Evolutionary conservation across 805 yeast species (phyloP), one percentile per base, ranked within the genome.

Genomic region (Lachancea quebecensis): DNA sequence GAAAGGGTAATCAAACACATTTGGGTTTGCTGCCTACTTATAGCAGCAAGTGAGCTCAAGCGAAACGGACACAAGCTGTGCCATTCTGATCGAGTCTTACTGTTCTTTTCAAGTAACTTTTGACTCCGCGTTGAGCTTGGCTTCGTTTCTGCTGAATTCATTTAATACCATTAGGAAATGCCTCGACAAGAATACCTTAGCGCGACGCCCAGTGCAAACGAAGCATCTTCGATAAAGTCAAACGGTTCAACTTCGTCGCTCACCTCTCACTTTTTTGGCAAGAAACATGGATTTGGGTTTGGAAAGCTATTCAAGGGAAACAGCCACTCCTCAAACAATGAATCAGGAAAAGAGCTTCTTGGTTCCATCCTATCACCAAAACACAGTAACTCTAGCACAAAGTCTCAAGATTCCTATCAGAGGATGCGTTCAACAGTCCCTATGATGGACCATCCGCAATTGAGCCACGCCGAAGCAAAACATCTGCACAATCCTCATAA

Each of bases 401-500:
- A 38, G 27, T 44, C 47, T 11, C 43, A 39, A 18, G 43, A 44
- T 12, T 39, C 47, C 2, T 27, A 18, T 12, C 37, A 32, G 9
- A 38, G 44, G 14, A 28, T 40, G 11, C 18, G 33, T 8, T 34
- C 43, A 11, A 9, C 42, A 7, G 31, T 39, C 12, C 43, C 47
- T 11, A 39, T 35, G 43, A 28, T 39, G 43, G 47, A 44, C 40
- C 43, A 39, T 30, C 39, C 43, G 8, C 42, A 39, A 15, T 14
- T 33, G 40, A 41, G 27, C 16, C 37, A 44, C 34, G 32, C 35
- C 21, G 45, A 48, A 7, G 47, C 44, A 16, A 41, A 48, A 15
- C 45, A 48, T 30, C 30, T 48, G 46, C 50, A 48, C 27, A 48
- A 48, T 35, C 44, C 48, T 9, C 16, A 48, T 21, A 48, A 48